Conservation (phyloP, 163 green algal species). For the Volvox carteri region DNA sequence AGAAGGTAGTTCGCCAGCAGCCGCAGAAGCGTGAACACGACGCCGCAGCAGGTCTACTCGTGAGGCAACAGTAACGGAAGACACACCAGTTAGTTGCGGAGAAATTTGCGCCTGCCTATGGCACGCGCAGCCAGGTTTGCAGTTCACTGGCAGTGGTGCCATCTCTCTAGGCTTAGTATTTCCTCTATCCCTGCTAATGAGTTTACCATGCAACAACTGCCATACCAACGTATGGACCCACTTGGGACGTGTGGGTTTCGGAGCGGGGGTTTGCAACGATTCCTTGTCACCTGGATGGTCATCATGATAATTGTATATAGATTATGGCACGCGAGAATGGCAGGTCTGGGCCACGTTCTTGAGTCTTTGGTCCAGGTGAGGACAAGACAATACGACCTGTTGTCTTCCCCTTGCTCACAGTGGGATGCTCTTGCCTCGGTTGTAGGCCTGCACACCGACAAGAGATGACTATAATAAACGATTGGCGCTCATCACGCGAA, state of each 20-base stretch:
- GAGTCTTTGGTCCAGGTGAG: conserved; percentile 34
- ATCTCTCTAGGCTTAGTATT: too few species aligned
- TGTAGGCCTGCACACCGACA: conserved; percentile 18
- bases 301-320: background rate
- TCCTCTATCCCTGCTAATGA: too few species aligned
- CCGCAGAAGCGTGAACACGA: conserved; percentile 4
- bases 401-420: too few species aligned
- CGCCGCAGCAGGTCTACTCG: conserved; percentile 12
- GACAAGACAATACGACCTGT: too few species aligned
- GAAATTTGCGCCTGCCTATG: background rate
- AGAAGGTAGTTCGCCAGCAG: conserved; percentile 27
- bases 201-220: too few species aligned
- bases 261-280: background rate
- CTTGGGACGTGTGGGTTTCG: too few species aligned
- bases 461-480: conserved; percentile 1
- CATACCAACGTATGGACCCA: too few species aligned
- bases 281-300: too few species aligned
- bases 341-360: conserved; percentile 5
- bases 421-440: too few species aligned
- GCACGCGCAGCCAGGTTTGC: conserved; percentile 14
- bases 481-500: background rate
- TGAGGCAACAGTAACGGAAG: background rate
- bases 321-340: background rate
- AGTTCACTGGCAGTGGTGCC: background rate
- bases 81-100: background rate